Evolutionary conservation across 2,329 filamentous ascomycete genomes (phyloP).

Genomic region (Colletotrichum abscissum): DNA sequence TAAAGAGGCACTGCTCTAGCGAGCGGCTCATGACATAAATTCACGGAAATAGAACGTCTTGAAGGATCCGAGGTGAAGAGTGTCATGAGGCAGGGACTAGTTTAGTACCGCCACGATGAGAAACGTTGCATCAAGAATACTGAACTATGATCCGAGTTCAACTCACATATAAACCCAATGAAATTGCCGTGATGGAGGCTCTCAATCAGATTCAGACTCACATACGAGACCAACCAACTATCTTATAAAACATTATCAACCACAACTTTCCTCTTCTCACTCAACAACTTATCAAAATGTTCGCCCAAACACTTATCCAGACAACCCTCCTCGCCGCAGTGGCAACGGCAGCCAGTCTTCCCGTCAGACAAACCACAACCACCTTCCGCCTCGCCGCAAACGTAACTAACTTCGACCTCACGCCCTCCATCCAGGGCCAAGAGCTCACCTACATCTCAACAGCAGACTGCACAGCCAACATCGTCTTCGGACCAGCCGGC

Average conservation of each 20-base stretch:
- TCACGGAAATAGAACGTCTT: not conserved
- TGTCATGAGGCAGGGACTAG: not conserved
- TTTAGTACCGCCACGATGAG: not conserved
- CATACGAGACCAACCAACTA: not conserved
- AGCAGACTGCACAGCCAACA: not conserved
- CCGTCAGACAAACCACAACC: not conserved
- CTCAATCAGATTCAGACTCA: not conserved
- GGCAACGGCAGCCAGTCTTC: not conserved
- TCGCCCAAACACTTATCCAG: not conserved
- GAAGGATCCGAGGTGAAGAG: not conserved
- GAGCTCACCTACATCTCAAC: conserved; percentile 4
- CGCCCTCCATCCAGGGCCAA: conserved; percentile 16
- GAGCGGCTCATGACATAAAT: not conserved
- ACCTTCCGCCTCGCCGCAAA: conserved; percentile 19
- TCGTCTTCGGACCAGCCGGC: not conserved
- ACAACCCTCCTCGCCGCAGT: not conserved
- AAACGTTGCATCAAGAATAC: not conserved
- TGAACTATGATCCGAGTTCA: not conserved
- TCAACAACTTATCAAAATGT: not conserved
- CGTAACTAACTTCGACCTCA: conserved; percentile 5
- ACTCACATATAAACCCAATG: not conserved
- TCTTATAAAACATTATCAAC: not conserved
- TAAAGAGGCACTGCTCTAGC: not conserved
- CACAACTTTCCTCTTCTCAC: not conserved
- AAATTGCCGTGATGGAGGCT: not conserved